Evolutionary conservation across 2,329 filamentous ascomycete genomes (phyloP).

Genomic region (Phaeomoniella chlamydospora): DNA sequence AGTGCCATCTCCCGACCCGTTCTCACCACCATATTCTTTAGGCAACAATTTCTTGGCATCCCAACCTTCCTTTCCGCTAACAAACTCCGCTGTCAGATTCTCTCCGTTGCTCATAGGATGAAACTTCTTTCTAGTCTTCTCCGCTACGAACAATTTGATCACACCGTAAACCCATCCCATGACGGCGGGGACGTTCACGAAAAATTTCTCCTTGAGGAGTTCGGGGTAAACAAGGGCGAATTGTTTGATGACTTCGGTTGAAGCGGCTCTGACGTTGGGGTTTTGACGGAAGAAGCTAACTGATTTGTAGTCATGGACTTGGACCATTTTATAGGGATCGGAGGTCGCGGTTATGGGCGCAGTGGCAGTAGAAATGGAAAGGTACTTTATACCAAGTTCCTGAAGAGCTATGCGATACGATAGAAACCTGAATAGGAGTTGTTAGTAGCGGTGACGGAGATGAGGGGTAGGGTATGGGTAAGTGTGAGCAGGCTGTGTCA

Average conservation of each 20-base stretch:
- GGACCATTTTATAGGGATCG: conserved; percentile 81
- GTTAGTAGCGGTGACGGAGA: too few relatives aligned
- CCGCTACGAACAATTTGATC: conserved; percentile 61
- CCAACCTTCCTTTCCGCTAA: conserved; percentile 38
- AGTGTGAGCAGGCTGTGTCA: conserved; percentile 1
- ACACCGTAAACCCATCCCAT: conserved; percentile 78
- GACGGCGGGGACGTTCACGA: conserved; percentile 79
- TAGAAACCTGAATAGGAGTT: conserved; percentile 74
- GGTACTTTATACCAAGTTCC: conserved; percentile 67
- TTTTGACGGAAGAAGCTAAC: conserved; percentile 79
- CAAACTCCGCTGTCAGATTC: conserved; percentile 48
- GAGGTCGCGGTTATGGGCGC: conserved; percentile 55
- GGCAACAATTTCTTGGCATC: conserved; percentile 47
- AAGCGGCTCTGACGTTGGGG: conserved; percentile 59
- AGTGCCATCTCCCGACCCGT: conserved; percentile 37
- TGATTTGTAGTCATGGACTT: conserved; percentile 85
- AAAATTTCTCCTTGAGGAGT: conserved; percentile 81
- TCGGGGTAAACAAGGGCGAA: conserved; percentile 80
- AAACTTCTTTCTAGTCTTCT: conserved; percentile 65
- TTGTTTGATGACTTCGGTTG: conserved; percentile 65
- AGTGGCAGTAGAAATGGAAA: conserved; percentile 56
- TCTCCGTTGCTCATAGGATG: conserved; percentile 62
- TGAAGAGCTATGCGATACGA: conserved; percentile 82
- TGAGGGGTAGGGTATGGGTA: not conserved
- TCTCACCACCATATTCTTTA: conserved; percentile 65